These are phyloP conservation scores for Botrytis sinoallii DNA, from an alignment of 2,329 filamentous ascomycete species.

Conservation along the genomic window DNA sequence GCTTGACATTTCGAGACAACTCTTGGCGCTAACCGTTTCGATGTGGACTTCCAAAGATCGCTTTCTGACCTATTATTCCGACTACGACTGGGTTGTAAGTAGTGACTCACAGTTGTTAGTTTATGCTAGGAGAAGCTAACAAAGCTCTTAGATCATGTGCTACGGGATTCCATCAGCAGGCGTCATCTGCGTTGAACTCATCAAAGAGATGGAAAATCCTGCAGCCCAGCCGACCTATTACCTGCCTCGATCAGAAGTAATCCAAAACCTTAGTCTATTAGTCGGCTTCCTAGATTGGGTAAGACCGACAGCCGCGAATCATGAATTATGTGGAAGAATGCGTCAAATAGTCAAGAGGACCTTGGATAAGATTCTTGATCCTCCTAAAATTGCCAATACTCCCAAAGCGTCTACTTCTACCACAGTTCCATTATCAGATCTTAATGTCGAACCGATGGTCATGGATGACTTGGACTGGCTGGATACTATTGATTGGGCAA, in stretches of 20 bases:
- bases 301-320: constrained; percentile 47
- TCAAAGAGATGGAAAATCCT: constrained; percentile 42
- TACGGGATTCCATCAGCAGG: constrained; percentile 50
- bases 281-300: constrained; percentile 53
- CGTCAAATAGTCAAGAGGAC: constrained; percentile 49
- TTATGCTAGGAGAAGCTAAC: not conserved
- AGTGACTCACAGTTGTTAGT: not conserved
- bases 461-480: constrained; percentile 35
- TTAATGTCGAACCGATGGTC: not conserved
- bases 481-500: constrained; percentile 35
- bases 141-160: constrained; percentile 38
- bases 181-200: constrained; percentile 50
- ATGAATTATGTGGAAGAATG: constrained; percentile 46
- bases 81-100: constrained; percentile 46
- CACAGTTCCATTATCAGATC: not conserved
- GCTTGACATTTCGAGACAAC: constrained; percentile 45
- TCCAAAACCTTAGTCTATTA: constrained; percentile 51
- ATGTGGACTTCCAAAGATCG: constrained; percentile 51
- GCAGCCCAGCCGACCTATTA: constrained; percentile 34
- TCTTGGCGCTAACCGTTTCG: constrained; percentile 46
- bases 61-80: constrained; percentile 41
- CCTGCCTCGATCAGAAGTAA: constrained; percentile 48
- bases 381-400: not conserved
- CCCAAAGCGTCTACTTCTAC: not conserved
- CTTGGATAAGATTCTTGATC: constrained; percentile 45